These are phyloP conservation scores for Colletotrichum spinosum DNA, from an alignment of 2,329 filamentous ascomycete genomes.

Conservation along the genomic window DNA sequence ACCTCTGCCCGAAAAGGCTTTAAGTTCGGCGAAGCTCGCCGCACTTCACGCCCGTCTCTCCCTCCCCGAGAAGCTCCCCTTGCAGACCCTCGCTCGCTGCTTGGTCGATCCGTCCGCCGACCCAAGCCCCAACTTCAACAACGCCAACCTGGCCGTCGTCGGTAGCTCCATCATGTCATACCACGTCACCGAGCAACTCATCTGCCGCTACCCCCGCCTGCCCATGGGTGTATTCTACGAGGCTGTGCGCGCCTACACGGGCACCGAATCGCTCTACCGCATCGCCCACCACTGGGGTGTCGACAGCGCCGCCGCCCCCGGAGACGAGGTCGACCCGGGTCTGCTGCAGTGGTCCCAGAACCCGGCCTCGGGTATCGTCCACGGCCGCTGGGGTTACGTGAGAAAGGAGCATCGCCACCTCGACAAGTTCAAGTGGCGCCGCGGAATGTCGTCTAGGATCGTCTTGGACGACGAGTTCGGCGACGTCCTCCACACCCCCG, in stretches of 20 bases:
- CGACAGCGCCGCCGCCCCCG: conserved; percentile 86
- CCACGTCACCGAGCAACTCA: conserved; percentile 87
- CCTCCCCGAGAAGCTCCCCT: conserved; percentile 83
- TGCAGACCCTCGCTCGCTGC: conserved; percentile 86
- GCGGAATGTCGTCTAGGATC: conserved; percentile 80
- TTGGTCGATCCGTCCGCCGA: conserved; percentile 91
- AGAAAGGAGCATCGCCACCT: conserved; percentile 62
- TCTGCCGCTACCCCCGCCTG: conserved; percentile 90
- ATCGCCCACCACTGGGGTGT: conserved; percentile 92
- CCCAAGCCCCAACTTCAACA: conserved; percentile 84
- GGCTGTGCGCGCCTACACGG: conserved; percentile 86
- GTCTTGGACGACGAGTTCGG: conserved; percentile 90
- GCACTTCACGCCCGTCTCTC: conserved; percentile 91
- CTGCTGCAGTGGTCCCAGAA: conserved; percentile 81
- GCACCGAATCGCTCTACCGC: conserved; percentile 77
- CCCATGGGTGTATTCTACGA: conserved; percentile 90
- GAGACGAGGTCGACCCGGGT: conserved; percentile 91
- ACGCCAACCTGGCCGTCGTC: conserved; percentile 82
- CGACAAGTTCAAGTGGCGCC: conserved; percentile 67
- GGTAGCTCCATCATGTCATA: conserved; percentile 88
- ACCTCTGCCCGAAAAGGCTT: conserved; percentile 75
- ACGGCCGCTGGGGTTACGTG: conserved; percentile 63
- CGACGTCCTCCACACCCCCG: conserved; percentile 59
- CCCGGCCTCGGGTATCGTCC: conserved; percentile 54
- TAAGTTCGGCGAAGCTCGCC: conserved; percentile 86